These are phyloP conservation scores for Nigrograna mackinnonii DNA, from an alignment of 2,329 filamentous ascomycete genomes.

Conservation along the genomic window DNA sequence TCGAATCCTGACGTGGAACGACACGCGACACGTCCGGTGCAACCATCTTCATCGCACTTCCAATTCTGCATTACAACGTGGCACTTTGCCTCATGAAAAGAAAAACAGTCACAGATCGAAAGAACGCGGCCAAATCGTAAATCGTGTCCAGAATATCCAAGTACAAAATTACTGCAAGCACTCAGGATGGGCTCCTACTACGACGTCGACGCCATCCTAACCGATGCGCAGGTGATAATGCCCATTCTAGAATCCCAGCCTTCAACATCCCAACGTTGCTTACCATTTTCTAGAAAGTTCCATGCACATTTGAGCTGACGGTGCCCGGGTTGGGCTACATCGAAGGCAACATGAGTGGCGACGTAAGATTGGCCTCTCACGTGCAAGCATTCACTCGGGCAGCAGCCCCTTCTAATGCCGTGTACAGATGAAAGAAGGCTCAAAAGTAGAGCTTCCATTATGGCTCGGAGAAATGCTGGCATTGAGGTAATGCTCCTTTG, in stretches of 20 bases:
- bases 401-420: constrained; percentile 2
- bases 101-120: constrained; percentile 2
- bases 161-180: no score
- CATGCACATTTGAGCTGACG: constrained; percentile 91
- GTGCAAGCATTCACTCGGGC: constrained; percentile 2
- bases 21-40: no score
- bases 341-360: constrained; percentile 75
- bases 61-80: constrained; percentile 5
- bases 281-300: constrained; percentile 80
- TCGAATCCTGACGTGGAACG: no score
- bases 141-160: no score
- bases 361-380: constrained; percentile 51
- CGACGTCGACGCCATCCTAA: constrained; percentile 81
- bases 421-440: constrained; percentile 73
- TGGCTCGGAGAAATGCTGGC: constrained; percentile 97
- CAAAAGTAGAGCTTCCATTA: constrained; percentile 79
- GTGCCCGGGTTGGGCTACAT: constrained; percentile 86
- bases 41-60: constrained; percentile 3
- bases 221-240: constrained; percentile 71
- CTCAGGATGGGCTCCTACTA: constrained; percentile 68
- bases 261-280: constrained; percentile 1
- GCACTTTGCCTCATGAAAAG: not conserved
- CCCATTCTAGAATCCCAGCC: constrained; percentile 6
- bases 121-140: no score
- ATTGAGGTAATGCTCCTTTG: constrained; percentile 58